Base-by-base conservation (phyloP, 805 yeast genomes). In the Myxozyma monticola region DNA sequence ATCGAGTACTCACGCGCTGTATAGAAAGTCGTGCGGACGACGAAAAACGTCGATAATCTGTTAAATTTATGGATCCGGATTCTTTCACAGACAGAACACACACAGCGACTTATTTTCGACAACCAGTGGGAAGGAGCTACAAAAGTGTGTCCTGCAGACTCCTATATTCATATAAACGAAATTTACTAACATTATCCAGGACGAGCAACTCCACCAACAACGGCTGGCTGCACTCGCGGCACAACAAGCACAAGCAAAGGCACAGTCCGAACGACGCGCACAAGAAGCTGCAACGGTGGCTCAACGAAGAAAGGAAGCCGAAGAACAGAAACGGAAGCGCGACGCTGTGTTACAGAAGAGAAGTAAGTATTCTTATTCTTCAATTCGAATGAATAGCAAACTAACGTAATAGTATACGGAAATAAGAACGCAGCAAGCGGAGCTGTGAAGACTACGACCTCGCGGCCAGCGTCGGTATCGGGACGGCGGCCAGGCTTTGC, bases 41-140 rank as follows among this genome's bases (percentile, higher is more conserved):
- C 64, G 3, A 40, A 38, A 26, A 65, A 63, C 37, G 62, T 65
- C 12, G 65, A 65, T 42, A 54, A 50, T 26, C 45, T 65, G 31
- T 55, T 65, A n/a, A 61, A 62, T 38, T 48, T 54, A 35, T 65
- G 68, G 68, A 60, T 63, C 30, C 49, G 57, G 37, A 63, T 65
- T 26, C 42, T 65, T 30, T 65, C 68, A 12, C 66, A 65, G 39
- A 59, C 68, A 2, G 67, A 64, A 45, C 68, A 62, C 34, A 65
- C 65, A 8, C 61, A 64, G 31, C 49, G 59, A 14, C 54, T 65
- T 26, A 40, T 65, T 39, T 47, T 47, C 21, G 54, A 57, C 33
- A 51, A 51, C 9, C 46, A 56, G n/a, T 65, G 68, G 68, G 66
- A 60, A 20, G 68, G 68, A 5, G 42, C 53, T 4, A 57, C 65